These are phyloP conservation scores for Sporothrix globosa DNA, from an alignment of 2,329 filamentous ascomycete species.

Conservation along the genomic window DNA sequence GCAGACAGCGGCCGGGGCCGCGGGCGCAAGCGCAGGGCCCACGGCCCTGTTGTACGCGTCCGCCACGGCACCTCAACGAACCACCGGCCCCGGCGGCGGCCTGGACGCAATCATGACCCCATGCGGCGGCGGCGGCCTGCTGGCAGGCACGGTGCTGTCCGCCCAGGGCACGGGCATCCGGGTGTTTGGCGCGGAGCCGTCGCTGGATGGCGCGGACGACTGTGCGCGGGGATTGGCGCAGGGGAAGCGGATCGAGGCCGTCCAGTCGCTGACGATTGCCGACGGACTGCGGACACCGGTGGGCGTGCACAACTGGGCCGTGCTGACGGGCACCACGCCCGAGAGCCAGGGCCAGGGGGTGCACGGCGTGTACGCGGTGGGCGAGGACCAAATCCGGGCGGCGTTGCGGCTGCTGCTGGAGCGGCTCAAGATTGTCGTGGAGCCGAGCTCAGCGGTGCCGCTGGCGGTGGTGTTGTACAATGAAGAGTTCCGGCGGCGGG, in stretches of 20 bases:
- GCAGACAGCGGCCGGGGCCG: constrained; percentile 30
- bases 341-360: constrained; percentile 57
- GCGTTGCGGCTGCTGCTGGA: constrained; percentile 81
- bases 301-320: constrained; percentile 72
- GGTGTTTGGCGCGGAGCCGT: constrained; percentile 88
- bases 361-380: constrained; percentile 69
- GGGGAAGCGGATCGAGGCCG: constrained; percentile 65
- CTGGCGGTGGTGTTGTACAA: constrained; percentile 82
- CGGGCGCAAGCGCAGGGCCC: not conserved
- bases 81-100: constrained; percentile 38
- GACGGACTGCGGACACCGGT: constrained; percentile 87
- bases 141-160: constrained; percentile 79
- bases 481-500: constrained; percentile 75
- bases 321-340: constrained; percentile 59
- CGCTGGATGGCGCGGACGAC: constrained; percentile 82
- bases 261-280: constrained; percentile 79
- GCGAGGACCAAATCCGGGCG: constrained; percentile 77
- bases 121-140: constrained; percentile 85
- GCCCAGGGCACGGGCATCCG: constrained; percentile 69
- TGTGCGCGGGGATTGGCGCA: constrained; percentile 68
- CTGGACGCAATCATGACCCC: constrained; percentile 79
- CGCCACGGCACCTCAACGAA: not conserved
- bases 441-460: constrained; percentile 84
- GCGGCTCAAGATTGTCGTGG: constrained; percentile 86
- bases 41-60: constrained; percentile 32